These are phyloP conservation scores for Aureobasidium leucospermi DNA, from an alignment of 2,329 filamentous ascomycete species.

Conservation along the genomic window DNA sequence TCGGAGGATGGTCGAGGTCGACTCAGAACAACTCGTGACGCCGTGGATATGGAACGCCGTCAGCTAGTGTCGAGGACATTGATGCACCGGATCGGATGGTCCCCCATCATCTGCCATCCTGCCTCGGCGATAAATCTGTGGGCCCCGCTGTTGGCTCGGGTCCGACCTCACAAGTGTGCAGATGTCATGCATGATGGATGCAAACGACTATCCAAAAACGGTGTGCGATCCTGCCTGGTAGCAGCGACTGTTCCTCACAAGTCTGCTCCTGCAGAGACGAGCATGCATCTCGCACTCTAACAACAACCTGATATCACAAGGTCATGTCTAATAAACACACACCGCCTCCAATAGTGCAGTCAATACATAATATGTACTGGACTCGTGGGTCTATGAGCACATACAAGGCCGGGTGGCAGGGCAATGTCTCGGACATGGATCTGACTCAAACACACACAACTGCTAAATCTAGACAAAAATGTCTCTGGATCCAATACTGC, in stretches of 20 bases:
- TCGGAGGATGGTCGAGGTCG: not conserved
- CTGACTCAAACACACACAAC: not conserved
- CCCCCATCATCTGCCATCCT: not conserved
- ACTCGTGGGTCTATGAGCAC: not conserved
- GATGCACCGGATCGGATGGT: not conserved
- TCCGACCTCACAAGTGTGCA: not conserved
- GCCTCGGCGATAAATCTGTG: not conserved
- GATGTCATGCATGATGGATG: slow-evolving; percentile 6
- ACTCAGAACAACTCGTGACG: not conserved
- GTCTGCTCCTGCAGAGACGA: not conserved
- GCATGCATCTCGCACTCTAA: not conserved
- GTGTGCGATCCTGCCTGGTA: not conserved
- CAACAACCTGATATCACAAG: not conserved
- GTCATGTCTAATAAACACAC: not conserved
- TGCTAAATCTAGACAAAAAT: not conserved
- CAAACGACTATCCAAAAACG: not conserved
- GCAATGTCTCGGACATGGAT: not conserved
- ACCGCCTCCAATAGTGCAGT: not conserved
- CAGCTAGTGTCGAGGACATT: not conserved
- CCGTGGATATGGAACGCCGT: not conserved
- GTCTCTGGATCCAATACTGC: not conserved
- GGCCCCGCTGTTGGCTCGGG: slow-evolving; percentile 6
- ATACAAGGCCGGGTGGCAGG: not conserved
- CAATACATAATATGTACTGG: not conserved
- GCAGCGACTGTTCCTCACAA: not conserved